Percentiles rank a stretch among this genome's conserved stretches.
Evolutionary conservation across 139 green algal genomes (phyloP).

Genomic region (Protoeuglena noctilucae): DNA sequence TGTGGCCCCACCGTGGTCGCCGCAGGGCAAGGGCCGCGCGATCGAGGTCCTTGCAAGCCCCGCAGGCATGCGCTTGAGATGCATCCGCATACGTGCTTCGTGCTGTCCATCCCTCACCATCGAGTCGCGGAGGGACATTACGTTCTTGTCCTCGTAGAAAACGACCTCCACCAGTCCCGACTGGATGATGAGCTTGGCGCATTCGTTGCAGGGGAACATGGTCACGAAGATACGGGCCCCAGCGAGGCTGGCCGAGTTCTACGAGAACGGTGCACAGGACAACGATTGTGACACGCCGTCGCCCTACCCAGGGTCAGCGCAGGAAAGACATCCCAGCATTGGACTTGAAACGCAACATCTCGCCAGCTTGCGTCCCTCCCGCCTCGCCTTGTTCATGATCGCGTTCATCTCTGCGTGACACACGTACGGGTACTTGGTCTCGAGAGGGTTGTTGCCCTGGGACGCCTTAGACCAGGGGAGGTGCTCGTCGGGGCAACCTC

Average conservation of each 20-base stretch:
- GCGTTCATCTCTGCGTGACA: constrained; percentile 94
- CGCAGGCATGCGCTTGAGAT: too few species aligned
- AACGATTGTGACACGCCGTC: too few species aligned
- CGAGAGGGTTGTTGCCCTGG: constrained; percentile 32
- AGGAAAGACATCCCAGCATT: too few species aligned
- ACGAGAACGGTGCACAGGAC: too few species aligned
- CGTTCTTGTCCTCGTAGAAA: constrained; percentile 48
- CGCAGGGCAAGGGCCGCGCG: too few species aligned
- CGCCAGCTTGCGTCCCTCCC: too few species aligned
- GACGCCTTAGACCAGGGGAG: constrained; percentile 77
- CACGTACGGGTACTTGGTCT: constrained; percentile 88
- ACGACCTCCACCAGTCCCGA: constrained; percentile 80
- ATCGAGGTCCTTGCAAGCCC: too few species aligned
- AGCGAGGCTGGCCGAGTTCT: constrained; percentile 47
- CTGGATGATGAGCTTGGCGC: constrained; percentile 97
- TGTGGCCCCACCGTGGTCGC: too few species aligned
- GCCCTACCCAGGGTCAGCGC: too few species aligned
- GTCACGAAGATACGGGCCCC: constrained; percentile 82
- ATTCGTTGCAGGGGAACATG: constrained; percentile 98
- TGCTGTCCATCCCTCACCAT: too few species aligned
- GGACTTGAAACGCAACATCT: too few species aligned
- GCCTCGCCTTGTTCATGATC: constrained; percentile 96
- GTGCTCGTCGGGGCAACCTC: constrained; percentile 66
- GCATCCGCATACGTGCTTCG: too few species aligned
- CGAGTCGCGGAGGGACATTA: not conserved